Conservation (phyloP, 75 land plant species). For the Ceratopteris richardii region DNA sequence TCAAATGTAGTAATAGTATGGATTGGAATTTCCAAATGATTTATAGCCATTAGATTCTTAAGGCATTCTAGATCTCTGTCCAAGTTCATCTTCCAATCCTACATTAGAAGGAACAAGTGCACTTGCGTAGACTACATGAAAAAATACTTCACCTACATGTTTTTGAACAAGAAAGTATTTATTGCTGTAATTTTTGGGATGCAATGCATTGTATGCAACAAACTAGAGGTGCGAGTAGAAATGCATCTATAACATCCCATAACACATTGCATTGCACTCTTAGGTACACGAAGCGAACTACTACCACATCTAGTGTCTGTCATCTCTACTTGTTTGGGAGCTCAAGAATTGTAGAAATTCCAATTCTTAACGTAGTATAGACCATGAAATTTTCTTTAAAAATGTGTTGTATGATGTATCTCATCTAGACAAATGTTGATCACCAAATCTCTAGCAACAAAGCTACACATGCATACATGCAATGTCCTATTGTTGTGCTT, state of each 20-base stretch:
- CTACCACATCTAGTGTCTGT: constrained; percentile 6
- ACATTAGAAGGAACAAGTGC: constrained; percentile 62
- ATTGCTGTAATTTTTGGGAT: constrained; percentile 63
- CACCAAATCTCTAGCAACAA: no score
- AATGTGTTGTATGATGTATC: no score
- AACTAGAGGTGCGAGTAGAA: constrained; percentile 67
- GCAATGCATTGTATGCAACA: constrained; percentile 39
- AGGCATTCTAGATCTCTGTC: constrained; percentile 27
- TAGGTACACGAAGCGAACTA: constrained; percentile 55
- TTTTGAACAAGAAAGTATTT: constrained; percentile 62
- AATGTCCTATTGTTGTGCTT: no score
- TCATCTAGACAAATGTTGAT: no score
- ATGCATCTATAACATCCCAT: constrained; percentile 84
- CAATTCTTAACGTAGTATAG: no score
- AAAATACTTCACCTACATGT: constrained; percentile 86
- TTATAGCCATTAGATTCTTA: constrained; percentile 49
- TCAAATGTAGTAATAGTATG: background rate
- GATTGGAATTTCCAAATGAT: constrained; percentile 56
- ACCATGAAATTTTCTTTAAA: no score
- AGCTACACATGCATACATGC: no score
- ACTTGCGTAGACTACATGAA: constrained; percentile 87
- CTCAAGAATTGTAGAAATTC: background rate
- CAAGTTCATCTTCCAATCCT: constrained; percentile 6
- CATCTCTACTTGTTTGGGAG: constrained; percentile 7
- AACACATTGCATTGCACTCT: constrained; percentile 90